Evolutionary conservation across 257 asterid genomes (phyloP).

Genomic region (Capsicum pubescens): DNA sequence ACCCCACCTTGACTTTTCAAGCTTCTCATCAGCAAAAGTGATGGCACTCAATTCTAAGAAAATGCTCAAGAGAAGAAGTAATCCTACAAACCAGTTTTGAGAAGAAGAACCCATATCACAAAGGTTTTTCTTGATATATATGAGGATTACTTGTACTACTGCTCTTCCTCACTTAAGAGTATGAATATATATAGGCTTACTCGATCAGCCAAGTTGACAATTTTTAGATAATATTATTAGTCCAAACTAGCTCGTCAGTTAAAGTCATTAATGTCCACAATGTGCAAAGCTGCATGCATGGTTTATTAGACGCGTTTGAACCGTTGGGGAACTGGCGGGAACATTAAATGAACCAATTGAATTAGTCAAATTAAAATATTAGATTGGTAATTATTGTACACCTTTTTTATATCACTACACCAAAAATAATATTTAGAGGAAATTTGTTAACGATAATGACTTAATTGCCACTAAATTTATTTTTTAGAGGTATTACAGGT

Average conservation of each 20-base stretch:
- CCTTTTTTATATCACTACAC: too few relatives aligned
- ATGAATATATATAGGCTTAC: conserved; percentile 28
- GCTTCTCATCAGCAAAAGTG: conserved; percentile 34
- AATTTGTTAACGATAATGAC: too few relatives aligned
- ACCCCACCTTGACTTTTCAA: conserved; percentile 36
- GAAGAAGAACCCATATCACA: conserved; percentile 30
- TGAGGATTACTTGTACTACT: background rate
- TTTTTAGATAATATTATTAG: background rate
- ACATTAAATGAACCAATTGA: conserved; percentile 30
- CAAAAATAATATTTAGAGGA: too few relatives aligned
- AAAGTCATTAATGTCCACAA: conserved; percentile 29
- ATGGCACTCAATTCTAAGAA: conserved; percentile 34
- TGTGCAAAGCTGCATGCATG: conserved; percentile 31
- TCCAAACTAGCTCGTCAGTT: background rate
- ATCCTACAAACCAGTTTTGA: conserved; percentile 29
- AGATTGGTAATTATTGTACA: too few relatives aligned
- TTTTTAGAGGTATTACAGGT: too few relatives aligned
- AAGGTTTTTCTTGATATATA: too few relatives aligned
- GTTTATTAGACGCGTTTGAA: conserved; percentile 37
- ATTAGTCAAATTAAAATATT: background rate
- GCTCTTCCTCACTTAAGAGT: background rate
- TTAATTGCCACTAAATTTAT: too few relatives aligned
- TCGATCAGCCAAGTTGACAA: background rate
- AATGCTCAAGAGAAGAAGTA: conserved; percentile 35
- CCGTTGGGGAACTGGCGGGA: conserved; percentile 47